These are phyloP conservation scores for Thalia dealbata DNA, from an alignment of 176 grass and related monocot species.

Conservation along the genomic window DNA sequence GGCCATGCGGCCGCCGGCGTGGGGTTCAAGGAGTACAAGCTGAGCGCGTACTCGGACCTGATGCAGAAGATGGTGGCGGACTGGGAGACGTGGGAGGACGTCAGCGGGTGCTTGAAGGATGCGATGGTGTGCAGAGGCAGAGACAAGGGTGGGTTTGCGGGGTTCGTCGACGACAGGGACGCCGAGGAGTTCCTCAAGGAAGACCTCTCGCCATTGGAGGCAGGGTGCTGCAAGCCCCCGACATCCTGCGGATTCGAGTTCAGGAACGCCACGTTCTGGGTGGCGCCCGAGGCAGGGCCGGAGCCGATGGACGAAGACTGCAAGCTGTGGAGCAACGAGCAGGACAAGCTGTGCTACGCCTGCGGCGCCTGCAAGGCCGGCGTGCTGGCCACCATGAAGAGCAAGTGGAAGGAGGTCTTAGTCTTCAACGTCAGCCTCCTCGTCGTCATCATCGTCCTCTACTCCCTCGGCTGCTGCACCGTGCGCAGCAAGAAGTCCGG, in stretches of 20 bases:
- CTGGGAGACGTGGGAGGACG: slow-evolving; percentile 8
- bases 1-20: not conserved
- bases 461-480: slow-evolving; percentile 1
- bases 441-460: not conserved
- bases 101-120: not conserved
- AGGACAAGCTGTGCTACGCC: slow-evolving; percentile 3
- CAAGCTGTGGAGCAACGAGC: slow-evolving; percentile 2
- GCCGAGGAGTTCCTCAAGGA: not conserved
- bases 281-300: not conserved
- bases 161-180: not conserved
- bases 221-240: slow-evolving; percentile 14
- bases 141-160: not conserved
- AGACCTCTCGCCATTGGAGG: slow-evolving; percentile 1
- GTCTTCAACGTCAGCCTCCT: slow-evolving; percentile 4
- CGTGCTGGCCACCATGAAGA: slow-evolving; percentile 7
- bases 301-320: not conserved
- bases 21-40: slow-evolving; percentile 14
- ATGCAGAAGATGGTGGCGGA: not conserved
- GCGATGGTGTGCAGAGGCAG: not conserved
- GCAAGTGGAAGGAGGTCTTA: not conserved
- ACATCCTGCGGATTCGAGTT: not conserved
- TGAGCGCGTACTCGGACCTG: not conserved
- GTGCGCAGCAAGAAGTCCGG: not conserved
- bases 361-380: slow-evolving; percentile 11
- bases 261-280: slow-evolving; percentile 4